Evolutionary conservation across 345 rosid genomes (phyloP).

Genomic region (Arabis alpina): DNA sequence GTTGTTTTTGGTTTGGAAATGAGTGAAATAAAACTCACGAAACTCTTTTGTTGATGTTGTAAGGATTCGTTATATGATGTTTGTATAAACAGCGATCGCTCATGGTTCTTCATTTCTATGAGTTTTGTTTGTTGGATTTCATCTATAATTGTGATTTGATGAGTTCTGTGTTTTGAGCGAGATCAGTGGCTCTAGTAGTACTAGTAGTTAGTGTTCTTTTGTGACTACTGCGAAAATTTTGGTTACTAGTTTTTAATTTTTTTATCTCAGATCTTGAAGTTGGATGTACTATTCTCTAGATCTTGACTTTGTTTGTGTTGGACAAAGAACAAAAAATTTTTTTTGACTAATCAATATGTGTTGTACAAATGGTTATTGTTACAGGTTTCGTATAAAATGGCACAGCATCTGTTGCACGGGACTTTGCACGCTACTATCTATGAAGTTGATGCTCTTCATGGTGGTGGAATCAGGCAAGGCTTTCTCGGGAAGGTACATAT

Average conservation of each 20-base stretch:
- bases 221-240: neutral
- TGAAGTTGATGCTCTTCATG: conserved; percentile 71
- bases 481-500: conserved; percentile 72
- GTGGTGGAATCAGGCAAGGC: conserved; percentile 51
- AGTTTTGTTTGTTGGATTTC: neutral
- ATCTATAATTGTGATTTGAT: neutral
- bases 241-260: neutral
- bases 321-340: neutral
- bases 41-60: neutral
- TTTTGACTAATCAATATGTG: neutral
- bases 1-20: neutral
- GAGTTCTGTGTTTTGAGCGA: conserved; percentile 9
- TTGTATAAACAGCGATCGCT: neutral
- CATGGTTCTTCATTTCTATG: neutral
- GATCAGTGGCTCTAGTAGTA: conserved; percentile 16
- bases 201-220: neutral
- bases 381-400: conserved; percentile 60
- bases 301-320: conserved; percentile 7
- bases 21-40: neutral
- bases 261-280: conserved; percentile 32
- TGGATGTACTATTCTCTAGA: conserved; percentile 19
- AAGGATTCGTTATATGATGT: neutral
- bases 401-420: conserved; percentile 77
- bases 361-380: neutral
- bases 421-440: conserved; percentile 89